Percentiles rank a stretch among this genome's conserved stretches.
phyloP scores from a whole-genome alignment of 2,329 filamentous ascomycete species.

The Keithomyces neogunnii region DNA sequence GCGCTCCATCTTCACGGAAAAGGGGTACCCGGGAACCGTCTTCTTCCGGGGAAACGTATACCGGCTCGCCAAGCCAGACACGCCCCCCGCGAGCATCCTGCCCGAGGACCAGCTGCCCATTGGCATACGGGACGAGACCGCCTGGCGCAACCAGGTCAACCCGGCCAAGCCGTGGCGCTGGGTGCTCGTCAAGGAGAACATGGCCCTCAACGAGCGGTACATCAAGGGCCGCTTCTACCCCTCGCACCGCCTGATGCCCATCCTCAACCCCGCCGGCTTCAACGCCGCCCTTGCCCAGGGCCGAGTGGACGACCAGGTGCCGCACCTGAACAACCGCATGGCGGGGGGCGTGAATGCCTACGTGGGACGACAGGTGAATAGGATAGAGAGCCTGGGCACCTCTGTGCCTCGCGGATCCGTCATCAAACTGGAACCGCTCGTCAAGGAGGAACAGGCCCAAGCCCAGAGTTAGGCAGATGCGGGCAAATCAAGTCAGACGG shows the following conservation, averaged over 20 bases:
- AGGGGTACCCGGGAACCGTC: slow-evolving; percentile 24
- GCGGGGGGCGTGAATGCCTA: slow-evolving; percentile 29
- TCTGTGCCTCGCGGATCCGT: slow-evolving; percentile 29
- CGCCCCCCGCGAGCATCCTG: slow-evolving; percentile 17
- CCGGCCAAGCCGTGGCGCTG: slow-evolving; percentile 27
- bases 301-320: slow-evolving; percentile 34
- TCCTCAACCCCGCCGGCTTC: slow-evolving; percentile 34
- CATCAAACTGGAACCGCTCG: slow-evolving; percentile 26
- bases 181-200: slow-evolving; percentile 34
- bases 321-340: slow-evolving; percentile 45
- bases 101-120: slow-evolving; percentile 31
- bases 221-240: slow-evolving; percentile 52
- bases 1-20: slow-evolving; percentile 29
- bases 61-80: slow-evolving; percentile 21
- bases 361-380: slow-evolving; percentile 31
- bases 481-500: neutral
- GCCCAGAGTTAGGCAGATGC: neutral
- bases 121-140: slow-evolving; percentile 30
- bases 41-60: slow-evolving; percentile 35
- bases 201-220: slow-evolving; percentile 36
- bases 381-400: slow-evolving; percentile 34
- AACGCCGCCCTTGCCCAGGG: slow-evolving; percentile 28
- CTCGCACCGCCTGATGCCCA: slow-evolving; percentile 41
- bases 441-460: slow-evolving; percentile 23
- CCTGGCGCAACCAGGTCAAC: slow-evolving; percentile 29